Evolutionary conservation across 2,329 filamentous ascomycete species (phyloP).

Genomic region (Ceratocystis papillata): DNA sequence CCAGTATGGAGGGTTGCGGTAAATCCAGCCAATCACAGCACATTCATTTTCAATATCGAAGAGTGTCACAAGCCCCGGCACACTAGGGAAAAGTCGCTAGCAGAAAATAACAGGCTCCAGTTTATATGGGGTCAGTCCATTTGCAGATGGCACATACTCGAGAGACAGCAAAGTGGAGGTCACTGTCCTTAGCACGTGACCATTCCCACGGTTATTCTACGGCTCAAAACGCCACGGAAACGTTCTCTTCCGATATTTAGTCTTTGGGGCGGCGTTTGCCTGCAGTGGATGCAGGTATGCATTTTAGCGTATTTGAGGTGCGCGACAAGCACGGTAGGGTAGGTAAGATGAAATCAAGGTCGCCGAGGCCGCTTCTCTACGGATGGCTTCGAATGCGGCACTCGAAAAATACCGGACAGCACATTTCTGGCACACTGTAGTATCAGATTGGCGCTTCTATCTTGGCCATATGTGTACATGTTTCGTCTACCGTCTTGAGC

Average conservation of each 20-base stretch:
- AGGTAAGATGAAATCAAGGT: too few species aligned
- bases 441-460: too few species aligned
- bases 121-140: background rate
- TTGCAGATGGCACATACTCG: too few species aligned
- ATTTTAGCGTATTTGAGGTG: background rate
- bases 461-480: too few species aligned
- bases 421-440: too few species aligned
- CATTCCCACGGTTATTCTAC: constrained; percentile 4
- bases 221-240: constrained; percentile 14
- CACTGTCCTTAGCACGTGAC: constrained; percentile 7
- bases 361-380: too few species aligned
- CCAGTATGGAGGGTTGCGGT: constrained; percentile 11
- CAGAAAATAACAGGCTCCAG: constrained; percentile 11
- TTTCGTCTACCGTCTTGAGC: too few species aligned
- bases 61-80: constrained; percentile 7
- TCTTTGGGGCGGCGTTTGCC: background rate
- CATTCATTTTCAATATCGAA: constrained; percentile 24
- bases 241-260: constrained; percentile 20
- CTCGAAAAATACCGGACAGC: too few species aligned
- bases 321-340: background rate
- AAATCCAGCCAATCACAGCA: constrained; percentile 19
- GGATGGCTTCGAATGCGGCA: too few species aligned
- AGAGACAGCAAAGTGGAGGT: background rate
- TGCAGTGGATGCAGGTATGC: background rate
- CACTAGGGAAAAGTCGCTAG: constrained; percentile 18